These are phyloP conservation scores for Boletus semigastroideus DNA, from an alignment of 1,284 basidiomycete genomes.

Conservation along the genomic window DNA sequence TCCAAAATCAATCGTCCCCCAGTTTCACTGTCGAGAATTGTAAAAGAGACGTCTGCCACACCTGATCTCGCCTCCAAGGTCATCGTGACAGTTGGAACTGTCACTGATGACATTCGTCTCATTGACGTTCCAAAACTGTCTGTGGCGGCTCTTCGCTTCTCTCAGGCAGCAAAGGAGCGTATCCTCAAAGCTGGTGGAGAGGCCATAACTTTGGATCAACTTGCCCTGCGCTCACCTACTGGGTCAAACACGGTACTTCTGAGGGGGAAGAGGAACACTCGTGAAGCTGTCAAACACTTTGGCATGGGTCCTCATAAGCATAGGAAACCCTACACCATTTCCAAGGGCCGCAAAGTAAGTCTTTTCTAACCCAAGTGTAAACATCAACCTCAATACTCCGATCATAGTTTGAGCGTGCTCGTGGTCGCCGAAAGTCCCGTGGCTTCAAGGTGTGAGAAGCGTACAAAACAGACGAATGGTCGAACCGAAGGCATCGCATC, in stretches of 20 bases:
- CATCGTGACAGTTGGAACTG: conserved; percentile 87
- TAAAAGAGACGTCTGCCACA: conserved; percentile 74
- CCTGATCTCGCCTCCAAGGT: conserved; percentile 79
- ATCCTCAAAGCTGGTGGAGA: conserved; percentile 97
- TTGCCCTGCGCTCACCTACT: conserved; percentile 91
- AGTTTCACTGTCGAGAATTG: conserved; percentile 88
- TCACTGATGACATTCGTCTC: conserved; percentile 96
- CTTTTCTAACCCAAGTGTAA: neutral
- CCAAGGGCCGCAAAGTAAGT: conserved; percentile 91
- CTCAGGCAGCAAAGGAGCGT: conserved; percentile 88
- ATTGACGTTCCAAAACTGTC: conserved; percentile 88
- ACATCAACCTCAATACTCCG: conserved; percentile 8
- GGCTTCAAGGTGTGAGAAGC: conserved; percentile 81
- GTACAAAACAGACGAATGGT: conserved; percentile 26
- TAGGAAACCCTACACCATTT: conserved; percentile 93
- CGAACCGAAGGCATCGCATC: conserved; percentile 16
- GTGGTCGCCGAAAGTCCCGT: conserved; percentile 93
- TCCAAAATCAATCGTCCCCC: conserved; percentile 98
- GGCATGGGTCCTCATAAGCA: conserved; percentile 91
- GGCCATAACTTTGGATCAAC: conserved; percentile 93
- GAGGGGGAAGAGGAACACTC: conserved; percentile 88
- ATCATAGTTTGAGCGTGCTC: conserved; percentile 76
- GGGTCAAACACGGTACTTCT: conserved; percentile 94
- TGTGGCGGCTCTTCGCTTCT: conserved; percentile 95
- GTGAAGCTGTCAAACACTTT: conserved; percentile 97